phyloP scores from a whole-genome alignment of 805 yeast genomes.

The Kuraishia capsulata region DNA sequence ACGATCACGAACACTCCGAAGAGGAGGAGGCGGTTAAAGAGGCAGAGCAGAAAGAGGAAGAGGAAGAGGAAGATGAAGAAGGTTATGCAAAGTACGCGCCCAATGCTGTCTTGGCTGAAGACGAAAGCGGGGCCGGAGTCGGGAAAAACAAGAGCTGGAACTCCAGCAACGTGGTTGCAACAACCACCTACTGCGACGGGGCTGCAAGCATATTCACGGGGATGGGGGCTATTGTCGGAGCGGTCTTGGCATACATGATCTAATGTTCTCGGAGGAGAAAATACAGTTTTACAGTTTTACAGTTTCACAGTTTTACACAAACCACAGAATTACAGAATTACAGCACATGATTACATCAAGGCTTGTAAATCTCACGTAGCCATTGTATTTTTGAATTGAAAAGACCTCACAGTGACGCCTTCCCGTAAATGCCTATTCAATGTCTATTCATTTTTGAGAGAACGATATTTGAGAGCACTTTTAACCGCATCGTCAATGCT shows the following conservation, averaged over 20 bases:
- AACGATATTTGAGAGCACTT: too few species aligned
- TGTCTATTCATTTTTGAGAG: too few species aligned
- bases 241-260: neutral
- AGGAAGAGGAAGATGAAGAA: neutral
- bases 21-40: neutral
- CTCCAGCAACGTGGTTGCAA: neutral
- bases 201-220: neutral
- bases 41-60: neutral
- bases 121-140: neutral
- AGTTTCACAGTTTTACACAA: too few species aligned
- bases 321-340: too few species aligned
- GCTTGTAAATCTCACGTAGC: too few species aligned
- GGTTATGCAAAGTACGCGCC: too few species aligned
- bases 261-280: neutral
- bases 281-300: neutral
- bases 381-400: too few species aligned
- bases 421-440: too few species aligned
- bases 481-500: too few species aligned
- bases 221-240: neutral
- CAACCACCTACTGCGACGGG: conserved; percentile 1
- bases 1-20: neutral
- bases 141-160: conserved; percentile 2
- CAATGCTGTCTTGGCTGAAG: neutral
- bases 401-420: too few species aligned
- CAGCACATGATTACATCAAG: too few species aligned